Base-by-base conservation (phyloP, 371 early-diverging fungal genomes). In the Actinomucor elegans region DNA sequence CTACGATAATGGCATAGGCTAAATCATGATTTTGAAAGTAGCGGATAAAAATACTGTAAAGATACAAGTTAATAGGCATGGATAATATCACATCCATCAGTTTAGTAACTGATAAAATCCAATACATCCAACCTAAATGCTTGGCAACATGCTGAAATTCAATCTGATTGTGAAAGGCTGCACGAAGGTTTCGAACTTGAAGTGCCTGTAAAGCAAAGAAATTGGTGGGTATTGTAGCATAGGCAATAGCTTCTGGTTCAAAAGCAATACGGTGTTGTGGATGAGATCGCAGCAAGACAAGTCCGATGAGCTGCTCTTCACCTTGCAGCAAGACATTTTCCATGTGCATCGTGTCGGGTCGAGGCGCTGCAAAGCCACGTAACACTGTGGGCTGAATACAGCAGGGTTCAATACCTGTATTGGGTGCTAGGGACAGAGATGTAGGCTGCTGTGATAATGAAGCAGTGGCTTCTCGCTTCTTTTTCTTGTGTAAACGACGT, bases 231-330 rank as follows among this genome's bases (percentile, higher is more conserved):
- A 78, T 21, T 0, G 66, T 71, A 2, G 65, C 62, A 49, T 73
- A 75, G 3, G 66, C 75, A 18, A 75, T 61, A 1, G 79, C 79
- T 27, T 73, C 75, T 6, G 79, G 75, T 36, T 75, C 79, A 35
- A 78, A 78, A 5, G 73, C 79, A 12, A 78, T 64, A 4, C 66
- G 71, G 40, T 67, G 64, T 2, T 54, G 50, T 2, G 79, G 75
- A 38, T 71, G 67, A 1, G 79, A 78, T 31, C 63, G 62, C 20
- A 78, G 46, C n/a, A 78, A 52, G 7, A 75, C 73, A 34, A 64
- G 50, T 3, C 71, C 49, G 11, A 78, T 46, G 18, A 69, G 75
- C 29, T 75, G 75, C 17, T 78, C 79, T 53, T 78, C 79, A 14
- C 79, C 79, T 1, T 67, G 55, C 7, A 78, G 35, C 17, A 78